Base-by-base conservation (phyloP, 345 rosid genomes). In the Eucalyptus sideroxylon region DNA sequence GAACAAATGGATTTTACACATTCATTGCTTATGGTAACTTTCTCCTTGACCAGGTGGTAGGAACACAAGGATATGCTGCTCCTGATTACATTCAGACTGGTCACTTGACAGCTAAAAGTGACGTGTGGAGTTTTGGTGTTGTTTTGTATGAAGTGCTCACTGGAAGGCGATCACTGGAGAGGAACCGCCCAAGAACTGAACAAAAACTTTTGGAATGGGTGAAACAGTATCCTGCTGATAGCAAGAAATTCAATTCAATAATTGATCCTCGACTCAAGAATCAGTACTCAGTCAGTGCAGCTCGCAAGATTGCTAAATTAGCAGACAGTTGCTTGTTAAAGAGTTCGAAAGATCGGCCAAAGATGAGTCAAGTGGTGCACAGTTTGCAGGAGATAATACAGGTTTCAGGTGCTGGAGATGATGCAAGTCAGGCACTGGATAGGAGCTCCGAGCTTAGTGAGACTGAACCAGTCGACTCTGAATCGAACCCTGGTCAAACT, bases 91-190 rank as follows among this genome's bases (percentile, higher is more conserved):
- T 97, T 2, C 91, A 95, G 92, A 96, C 99, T 0, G 99, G 99
- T 34, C 98, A 94, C 93, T 94, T 97, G 59, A 95, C 98, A 24
- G 55, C 92, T 30, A 95, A 94, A 87, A 96, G 99, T 50, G 99
- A 96, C 67, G 99, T 96, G 3, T 97, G 97, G 94, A 96, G 99
- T 91, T 96, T 95, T 53, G 99, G 99, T 16, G 99, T 97, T 34
- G 99, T 96, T 7, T 90, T 94, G 17, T 97, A 96, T 37, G 99
- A 97, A 94, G 93, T 95, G 90, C 94, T 97, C 30, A 92, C 98
- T 0, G 99, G 99, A 23, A 95, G 99, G 88, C 86, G 99, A 81
- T 93, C 96, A 17, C 81, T 95, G 62, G 99, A 98, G 90, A 90
- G 96, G 88, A 95, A 93, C 93, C 95, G 91, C 49, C 99, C 98